phyloP scores from a whole-genome alignment of 192 early-diverging fungal genomes.

The Pilaira anomala region DNA sequence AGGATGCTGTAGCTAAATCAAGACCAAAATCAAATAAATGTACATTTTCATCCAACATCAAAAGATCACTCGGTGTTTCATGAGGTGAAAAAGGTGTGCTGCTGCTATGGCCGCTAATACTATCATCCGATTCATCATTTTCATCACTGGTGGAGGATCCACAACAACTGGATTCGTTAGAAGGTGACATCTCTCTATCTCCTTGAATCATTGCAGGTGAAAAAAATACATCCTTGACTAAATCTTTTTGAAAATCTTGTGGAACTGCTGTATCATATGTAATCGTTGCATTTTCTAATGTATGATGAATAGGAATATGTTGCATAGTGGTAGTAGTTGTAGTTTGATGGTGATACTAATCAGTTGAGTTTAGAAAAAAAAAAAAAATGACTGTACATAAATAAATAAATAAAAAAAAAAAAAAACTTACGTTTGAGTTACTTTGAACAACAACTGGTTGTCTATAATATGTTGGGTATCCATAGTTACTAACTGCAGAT shows the following conservation, averaged over 20 bases:
- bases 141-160: constrained; percentile 2
- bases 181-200: neutral
- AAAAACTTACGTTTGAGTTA: neutral
- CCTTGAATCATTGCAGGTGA: constrained; percentile 22
- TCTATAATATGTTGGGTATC: too few species aligned
- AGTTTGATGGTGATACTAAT: constrained; percentile 14
- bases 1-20: constrained; percentile 11
- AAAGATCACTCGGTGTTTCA: constrained; percentile 17
- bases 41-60: constrained; percentile 19
- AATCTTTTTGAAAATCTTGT: constrained; percentile 19
- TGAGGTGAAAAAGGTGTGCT: neutral
- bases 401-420: neutral
- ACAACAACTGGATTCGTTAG: constrained; percentile 8
- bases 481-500: neutral
- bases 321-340: too few species aligned
- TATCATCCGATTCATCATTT: constrained; percentile 18
- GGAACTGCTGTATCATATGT: constrained; percentile 31
- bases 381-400: too few species aligned
- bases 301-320: constrained; percentile 34
- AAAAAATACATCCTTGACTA: constrained; percentile 36
- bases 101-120: neutral
- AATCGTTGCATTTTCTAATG: constrained; percentile 38
- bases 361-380: too few species aligned
- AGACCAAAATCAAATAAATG: constrained; percentile 22
- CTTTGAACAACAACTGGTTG: neutral